These are phyloP conservation scores for Zopfia rhizophila DNA, from an alignment of 2,329 filamentous ascomycete genomes.

Conservation along the genomic window DNA sequence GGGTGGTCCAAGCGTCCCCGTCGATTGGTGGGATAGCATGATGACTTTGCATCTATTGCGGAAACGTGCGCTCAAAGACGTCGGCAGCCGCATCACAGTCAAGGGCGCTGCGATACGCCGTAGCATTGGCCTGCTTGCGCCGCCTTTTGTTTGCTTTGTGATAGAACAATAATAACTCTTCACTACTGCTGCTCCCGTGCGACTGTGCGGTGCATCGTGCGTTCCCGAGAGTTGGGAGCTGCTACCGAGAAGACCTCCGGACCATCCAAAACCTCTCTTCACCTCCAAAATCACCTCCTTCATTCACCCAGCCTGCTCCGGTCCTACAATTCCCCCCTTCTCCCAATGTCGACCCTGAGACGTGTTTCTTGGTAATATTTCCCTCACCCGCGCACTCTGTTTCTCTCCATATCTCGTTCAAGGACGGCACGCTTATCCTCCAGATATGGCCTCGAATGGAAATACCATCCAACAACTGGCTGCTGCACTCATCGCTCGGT, in stretches of 20 bases:
- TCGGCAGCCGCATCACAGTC: constrained; percentile 24
- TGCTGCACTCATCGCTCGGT: constrained; percentile 52
- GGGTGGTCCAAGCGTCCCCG: constrained; percentile 24
- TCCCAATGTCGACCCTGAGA: constrained; percentile 17
- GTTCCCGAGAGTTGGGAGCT: constrained; percentile 22
- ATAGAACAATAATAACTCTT: no score
- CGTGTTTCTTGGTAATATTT: constrained; percentile 22
- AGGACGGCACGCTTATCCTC: constrained; percentile 11
- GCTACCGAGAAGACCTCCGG: constrained; percentile 28
- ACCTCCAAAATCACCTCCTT: constrained; percentile 15
- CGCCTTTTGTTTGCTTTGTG: constrained; percentile 5
- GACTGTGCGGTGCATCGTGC: not conserved
- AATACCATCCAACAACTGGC: constrained; percentile 54
- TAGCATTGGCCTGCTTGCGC: no score
- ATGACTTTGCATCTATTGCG: constrained; percentile 36
- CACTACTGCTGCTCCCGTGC: not conserved
- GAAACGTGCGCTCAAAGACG: constrained; percentile 36
- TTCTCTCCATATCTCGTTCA: constrained; percentile 7
- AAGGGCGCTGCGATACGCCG: no score
- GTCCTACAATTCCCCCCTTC: constrained; percentile 2
- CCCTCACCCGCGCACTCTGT: constrained; percentile 1
- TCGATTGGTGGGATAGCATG: constrained; percentile 3
- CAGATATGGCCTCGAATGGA: constrained; percentile 46
- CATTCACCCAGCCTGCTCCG: constrained; percentile 10
- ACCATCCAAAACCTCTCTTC: constrained; percentile 17